Evolutionary conservation across 257 asterid species (phyloP).

Genomic region (Solanum neorickii): DNA sequence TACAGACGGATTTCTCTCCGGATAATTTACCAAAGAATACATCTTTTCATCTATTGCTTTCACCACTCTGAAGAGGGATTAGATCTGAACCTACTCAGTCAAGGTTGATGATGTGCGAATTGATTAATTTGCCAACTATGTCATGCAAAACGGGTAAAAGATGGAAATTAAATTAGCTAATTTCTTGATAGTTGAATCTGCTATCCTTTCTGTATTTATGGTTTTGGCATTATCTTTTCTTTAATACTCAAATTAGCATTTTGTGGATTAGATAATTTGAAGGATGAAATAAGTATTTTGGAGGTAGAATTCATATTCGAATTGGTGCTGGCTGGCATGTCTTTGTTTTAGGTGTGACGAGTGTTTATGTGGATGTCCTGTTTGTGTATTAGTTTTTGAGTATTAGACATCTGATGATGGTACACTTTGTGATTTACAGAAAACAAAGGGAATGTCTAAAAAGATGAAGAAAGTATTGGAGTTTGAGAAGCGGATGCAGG

Average conservation of each 20-base stretch:
- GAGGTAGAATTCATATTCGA: not conserved
- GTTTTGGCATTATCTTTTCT: not conserved
- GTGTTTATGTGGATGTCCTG: not conserved
- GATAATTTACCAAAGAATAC: not conserved
- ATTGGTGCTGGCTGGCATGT: not conserved
- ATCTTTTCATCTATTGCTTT: not conserved
- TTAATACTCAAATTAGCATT: not conserved
- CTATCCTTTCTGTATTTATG: not conserved
- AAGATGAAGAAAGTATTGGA: slow-evolving; percentile 64
- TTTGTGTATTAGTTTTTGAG: not conserved
- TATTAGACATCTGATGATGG: not conserved
- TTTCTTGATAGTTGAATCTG: not conserved
- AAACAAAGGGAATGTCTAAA: slow-evolving; percentile 36
- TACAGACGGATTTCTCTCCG: not conserved
- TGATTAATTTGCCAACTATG: not conserved
- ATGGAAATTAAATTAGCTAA: not conserved
- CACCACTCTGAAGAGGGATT: not conserved
- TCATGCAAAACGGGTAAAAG: not conserved
- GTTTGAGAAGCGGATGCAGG: slow-evolving; percentile 56
- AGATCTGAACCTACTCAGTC: not conserved
- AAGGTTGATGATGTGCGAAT: not conserved
- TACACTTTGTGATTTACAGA: slow-evolving; percentile 6
- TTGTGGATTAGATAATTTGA: not conserved
- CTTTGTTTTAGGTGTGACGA: not conserved
- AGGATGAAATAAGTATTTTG: not conserved